Evolutionary conservation across 2,329 filamentous ascomycete genomes (phyloP).

Genomic region (Fusarium hainanense): DNA sequence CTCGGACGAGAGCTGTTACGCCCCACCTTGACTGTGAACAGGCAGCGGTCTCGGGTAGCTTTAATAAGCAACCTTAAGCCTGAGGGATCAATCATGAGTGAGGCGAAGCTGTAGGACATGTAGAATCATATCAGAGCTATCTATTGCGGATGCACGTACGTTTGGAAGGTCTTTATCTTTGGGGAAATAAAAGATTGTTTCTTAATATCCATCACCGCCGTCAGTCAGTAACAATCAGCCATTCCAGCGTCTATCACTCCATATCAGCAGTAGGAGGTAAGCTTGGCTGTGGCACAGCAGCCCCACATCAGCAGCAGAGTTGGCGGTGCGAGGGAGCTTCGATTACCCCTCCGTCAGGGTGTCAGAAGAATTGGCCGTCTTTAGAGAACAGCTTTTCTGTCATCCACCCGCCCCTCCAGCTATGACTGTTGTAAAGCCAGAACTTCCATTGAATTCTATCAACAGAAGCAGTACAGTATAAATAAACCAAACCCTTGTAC

Average conservation of each 20-base stretch:
- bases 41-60: slow-evolving; percentile 13
- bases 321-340: neutral
- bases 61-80: slow-evolving; percentile 32
- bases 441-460: slow-evolving; percentile 31
- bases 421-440: neutral
- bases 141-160: neutral
- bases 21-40: slow-evolving; percentile 11
- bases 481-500: neutral
- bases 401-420: slow-evolving; percentile 8
- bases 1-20: slow-evolving; percentile 25
- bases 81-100: neutral
- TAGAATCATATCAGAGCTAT: neutral
- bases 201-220: no score
- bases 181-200: neutral
- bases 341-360: neutral
- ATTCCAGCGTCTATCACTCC: neutral
- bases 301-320: slow-evolving; percentile 18
- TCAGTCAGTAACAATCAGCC: neutral
- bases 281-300: slow-evolving; percentile 9
- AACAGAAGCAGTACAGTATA: neutral
- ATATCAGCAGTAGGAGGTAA: neutral
- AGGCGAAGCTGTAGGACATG: neutral
- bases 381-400: neutral
- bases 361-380: neutral
- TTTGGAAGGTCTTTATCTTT: no score